Evolutionary conservation across 73 alveolate species (phyloP).

Genomic region (Symbiodinium natans): DNA sequence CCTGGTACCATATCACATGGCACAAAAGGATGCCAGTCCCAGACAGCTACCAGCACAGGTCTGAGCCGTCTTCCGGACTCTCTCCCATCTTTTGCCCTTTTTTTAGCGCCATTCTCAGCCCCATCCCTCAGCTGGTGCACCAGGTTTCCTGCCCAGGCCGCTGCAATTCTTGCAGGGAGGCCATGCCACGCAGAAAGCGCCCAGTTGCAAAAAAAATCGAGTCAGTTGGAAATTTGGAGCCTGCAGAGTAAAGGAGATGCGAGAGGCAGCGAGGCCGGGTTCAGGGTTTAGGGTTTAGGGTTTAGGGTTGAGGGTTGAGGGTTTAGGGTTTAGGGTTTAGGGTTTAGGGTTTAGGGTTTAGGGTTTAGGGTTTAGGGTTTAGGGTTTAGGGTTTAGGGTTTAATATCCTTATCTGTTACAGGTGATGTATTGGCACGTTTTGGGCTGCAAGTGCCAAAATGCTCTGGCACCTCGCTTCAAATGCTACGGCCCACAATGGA

Average conservation of each 20-base stretch:
- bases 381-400: too few relatives aligned
- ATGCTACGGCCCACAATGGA: background rate
- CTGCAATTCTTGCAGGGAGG: slow-evolving; percentile 77
- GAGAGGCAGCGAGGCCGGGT: background rate
- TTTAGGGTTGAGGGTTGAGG: too few relatives aligned
- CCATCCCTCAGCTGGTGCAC: slow-evolving; percentile 20
- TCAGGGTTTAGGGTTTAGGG: too few relatives aligned
- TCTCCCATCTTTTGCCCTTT: background rate
- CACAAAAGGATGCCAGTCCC: background rate
- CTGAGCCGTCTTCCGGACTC: background rate
- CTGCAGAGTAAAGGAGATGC: background rate
- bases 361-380: too few relatives aligned
- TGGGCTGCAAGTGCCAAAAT: too few relatives aligned
- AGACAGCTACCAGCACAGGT: background rate
- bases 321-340: too few relatives aligned
- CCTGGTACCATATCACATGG: background rate
- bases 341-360: too few relatives aligned
- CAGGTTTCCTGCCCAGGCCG: slow-evolving; percentile 60
- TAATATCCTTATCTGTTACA: too few relatives aligned
- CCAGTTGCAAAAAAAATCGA: slow-evolving; percentile 53
- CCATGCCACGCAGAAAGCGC: slow-evolving; percentile 27
- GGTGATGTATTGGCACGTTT: too few relatives aligned
- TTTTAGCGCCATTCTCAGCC: slow-evolving; percentile 3
- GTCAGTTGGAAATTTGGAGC: slow-evolving; percentile 18
- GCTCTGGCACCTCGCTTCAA: slow-evolving; percentile 17